A percentile compares a stretch with the other conserved stretches of the same genome.
Conservation (phyloP, 2,329 filamentous ascomycete genomes). For the Aspergillus flavus region DNA sequence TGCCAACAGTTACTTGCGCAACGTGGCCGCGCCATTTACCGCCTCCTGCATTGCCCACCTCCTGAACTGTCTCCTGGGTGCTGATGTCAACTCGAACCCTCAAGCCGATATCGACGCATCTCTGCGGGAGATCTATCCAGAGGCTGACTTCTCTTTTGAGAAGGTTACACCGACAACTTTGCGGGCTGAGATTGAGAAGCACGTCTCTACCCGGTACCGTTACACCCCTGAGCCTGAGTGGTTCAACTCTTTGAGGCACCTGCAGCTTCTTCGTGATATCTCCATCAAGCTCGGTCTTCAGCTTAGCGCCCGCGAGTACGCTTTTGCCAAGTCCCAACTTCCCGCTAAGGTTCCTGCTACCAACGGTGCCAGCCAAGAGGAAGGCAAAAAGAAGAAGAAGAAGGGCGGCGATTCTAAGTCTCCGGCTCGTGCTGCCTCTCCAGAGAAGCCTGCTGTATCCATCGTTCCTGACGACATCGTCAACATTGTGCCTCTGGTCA, state of each 20-base stretch:
- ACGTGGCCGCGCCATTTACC: slow-evolving; percentile 78
- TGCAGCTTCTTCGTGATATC: slow-evolving; percentile 88
- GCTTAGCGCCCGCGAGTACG: slow-evolving; percentile 75
- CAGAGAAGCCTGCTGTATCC: slow-evolving; percentile 56
- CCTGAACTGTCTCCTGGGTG: slow-evolving; percentile 88
- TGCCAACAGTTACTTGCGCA: slow-evolving; percentile 74
- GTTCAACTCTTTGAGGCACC: slow-evolving; percentile 66
- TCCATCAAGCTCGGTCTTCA: slow-evolving; percentile 89
- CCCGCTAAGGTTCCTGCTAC: slow-evolving; percentile 36
- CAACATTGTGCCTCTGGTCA: slow-evolving; percentile 91
- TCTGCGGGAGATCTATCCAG: slow-evolving; percentile 75
- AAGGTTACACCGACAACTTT: slow-evolving; percentile 74
- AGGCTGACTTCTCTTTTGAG: slow-evolving; percentile 80
- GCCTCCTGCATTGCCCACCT: slow-evolving; percentile 80
- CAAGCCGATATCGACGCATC: slow-evolving; percentile 74
- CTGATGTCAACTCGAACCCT: slow-evolving; percentile 74
- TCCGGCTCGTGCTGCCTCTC: slow-evolving; percentile 46
- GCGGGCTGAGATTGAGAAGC: slow-evolving; percentile 67
- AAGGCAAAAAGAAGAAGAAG: slow-evolving; percentile 63
- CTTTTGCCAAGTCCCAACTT: slow-evolving; percentile 58
- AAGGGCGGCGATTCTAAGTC: slow-evolving; percentile 55
- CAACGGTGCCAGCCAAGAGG: slow-evolving; percentile 46
- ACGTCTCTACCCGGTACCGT: slow-evolving; percentile 75
- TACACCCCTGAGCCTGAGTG: slow-evolving; percentile 72
- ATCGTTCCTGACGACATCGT: slow-evolving; percentile 85